A percentile compares a stretch with the other conserved stretches of the same genome.
These are phyloP conservation scores for Citrullus colocynthis DNA, from an alignment of 306 rosid genomes.

Conservation along the genomic window DNA sequence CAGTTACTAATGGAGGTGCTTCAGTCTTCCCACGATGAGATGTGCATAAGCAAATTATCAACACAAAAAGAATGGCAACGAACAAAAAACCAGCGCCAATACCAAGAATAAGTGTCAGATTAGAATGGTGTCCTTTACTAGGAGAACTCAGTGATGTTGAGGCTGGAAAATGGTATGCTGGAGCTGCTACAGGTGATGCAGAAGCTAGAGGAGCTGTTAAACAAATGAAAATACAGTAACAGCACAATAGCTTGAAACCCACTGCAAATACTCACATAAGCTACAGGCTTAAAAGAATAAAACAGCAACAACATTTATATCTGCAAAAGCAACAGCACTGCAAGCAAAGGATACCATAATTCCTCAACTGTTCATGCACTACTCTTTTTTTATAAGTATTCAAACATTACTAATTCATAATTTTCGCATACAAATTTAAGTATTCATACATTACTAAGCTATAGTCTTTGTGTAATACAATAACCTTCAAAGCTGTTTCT, in stretches of 20 bases:
- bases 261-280: constrained; percentile 4
- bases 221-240: constrained; percentile 1
- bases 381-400: background rate
- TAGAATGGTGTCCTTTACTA: constrained; percentile 39
- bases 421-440: background rate
- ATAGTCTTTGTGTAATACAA: background rate
- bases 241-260: background rate
- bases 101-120: constrained; percentile 52
- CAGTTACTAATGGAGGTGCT: constrained; percentile 41
- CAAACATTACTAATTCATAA: background rate
- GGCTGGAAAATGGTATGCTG: constrained; percentile 26
- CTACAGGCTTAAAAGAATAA: background rate
- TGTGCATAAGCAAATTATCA: constrained; percentile 48
- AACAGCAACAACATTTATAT: background rate
- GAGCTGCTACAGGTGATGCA: constrained; percentile 44
- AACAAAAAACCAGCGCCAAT: constrained; percentile 59
- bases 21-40: constrained; percentile 31
- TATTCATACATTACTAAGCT: background rate
- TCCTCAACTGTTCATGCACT: background rate
- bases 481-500: background rate
- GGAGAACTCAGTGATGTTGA: constrained; percentile 33
- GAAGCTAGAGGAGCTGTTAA: constrained; percentile 49
- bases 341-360: background rate
- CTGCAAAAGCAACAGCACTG: background rate
- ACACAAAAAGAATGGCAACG: constrained; percentile 39